Evolutionary conservation across 169 alveolate genomes (phyloP), one percentile per base, ranked within the genome.

Genomic region (Babesia ovis): DNA sequence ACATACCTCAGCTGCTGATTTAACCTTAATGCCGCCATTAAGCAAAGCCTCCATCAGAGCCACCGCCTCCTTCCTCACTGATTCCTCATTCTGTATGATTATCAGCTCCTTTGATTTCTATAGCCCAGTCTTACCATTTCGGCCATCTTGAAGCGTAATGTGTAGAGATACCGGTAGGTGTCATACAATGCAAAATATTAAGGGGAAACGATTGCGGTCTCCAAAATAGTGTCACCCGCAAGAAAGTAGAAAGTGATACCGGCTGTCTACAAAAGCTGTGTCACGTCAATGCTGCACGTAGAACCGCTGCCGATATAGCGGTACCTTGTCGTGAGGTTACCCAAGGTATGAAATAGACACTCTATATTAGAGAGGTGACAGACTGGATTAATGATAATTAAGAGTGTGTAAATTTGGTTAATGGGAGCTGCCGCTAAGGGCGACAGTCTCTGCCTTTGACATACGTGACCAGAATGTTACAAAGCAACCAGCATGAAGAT

Each of bases 1-100:
- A 59, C 68, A 2, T 68, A 77, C 88, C 80, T 80, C 88, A 9
- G 84, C 88, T 8, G 88, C 88, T 12, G 88, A 80, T 61, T 80
- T 80, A 5, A 80, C 73, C 68, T 68, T 80, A 56, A 80, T 60
- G 11, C 83, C 84, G 42, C 77, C 55, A 18, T 77, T 70, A 18
- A 80, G 72, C 73, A 80, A 18, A 9, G 71, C 62, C 39, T 80
- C 83, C 88, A 80, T 80, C 23, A 70, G 58, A 4, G 88, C 66
- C 27, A 61, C 55, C 34, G 66, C 34, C 45, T 80, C 83, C 59
- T 43, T 68, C 51, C 58, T n/a, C 25, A 25, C 0, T 8, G n/a
- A 31, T 12, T 80, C 58, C 5, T 64, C 83, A 68, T 55, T 80
- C 84, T 60, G 42, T 5, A 9, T 2, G 8, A 22, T 42, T 9